Evolutionary conservation across 2,329 filamentous ascomycete species (phyloP).

Genomic region (Xenoacremonium recifei): DNA sequence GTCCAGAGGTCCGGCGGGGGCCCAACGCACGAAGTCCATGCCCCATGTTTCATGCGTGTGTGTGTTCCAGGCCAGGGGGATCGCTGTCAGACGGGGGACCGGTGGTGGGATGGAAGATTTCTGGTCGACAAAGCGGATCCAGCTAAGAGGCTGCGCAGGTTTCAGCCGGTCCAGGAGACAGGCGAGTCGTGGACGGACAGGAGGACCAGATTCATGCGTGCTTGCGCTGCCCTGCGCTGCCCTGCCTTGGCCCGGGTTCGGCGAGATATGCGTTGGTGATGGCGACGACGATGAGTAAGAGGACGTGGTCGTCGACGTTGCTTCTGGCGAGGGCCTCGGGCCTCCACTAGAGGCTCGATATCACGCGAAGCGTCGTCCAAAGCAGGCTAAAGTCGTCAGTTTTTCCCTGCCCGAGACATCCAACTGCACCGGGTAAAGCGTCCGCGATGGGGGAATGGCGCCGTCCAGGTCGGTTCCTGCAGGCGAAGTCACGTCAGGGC

Average conservation of each 20-base stretch:
- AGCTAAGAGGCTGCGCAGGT: not conserved
- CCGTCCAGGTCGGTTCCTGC: not conserved
- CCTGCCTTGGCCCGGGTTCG: too few relatives aligned
- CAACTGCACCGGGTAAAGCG: not conserved
- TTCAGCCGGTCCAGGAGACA: not conserved
- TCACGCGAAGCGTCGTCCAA: not conserved
- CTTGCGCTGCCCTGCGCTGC: not conserved
- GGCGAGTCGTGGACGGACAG: not conserved
- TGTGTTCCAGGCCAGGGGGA: not conserved
- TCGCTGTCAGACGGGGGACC: not conserved
- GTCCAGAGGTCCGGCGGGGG: not conserved
- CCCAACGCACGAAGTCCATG: too few relatives aligned
- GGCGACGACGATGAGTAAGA: not conserved
- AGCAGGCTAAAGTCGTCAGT: not conserved
- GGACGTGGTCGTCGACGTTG: too few relatives aligned
- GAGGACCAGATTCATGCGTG: not conserved
- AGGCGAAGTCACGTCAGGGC: not conserved
- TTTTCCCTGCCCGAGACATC: not conserved
- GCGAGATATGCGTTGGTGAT: conserved; percentile 1
- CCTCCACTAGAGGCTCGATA: not conserved
- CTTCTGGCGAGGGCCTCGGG: too few relatives aligned
- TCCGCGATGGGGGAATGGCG: not conserved
- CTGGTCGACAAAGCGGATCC: not conserved
- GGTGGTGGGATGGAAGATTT: not conserved
- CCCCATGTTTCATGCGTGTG: conserved; percentile 1